Evolutionary conservation across 768 basidiomycete species (phyloP).

Genomic region (Multifurca ochricompacta): DNA sequence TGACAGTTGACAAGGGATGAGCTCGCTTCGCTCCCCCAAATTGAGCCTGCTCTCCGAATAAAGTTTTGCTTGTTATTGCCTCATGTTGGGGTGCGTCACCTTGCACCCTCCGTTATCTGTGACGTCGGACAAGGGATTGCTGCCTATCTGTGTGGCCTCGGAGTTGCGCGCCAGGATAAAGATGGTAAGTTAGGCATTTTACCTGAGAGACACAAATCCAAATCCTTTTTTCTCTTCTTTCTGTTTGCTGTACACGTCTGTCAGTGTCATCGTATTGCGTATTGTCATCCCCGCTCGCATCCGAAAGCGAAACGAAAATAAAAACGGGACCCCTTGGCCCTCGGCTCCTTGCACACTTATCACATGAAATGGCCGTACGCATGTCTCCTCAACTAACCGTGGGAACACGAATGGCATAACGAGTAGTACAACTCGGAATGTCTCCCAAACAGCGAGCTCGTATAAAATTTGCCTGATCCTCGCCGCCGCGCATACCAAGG

Average conservation of each 20-base stretch:
- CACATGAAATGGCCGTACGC: constrained; percentile 11
- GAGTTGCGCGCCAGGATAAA: constrained; percentile 1
- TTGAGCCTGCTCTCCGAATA: neutral
- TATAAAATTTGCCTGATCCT: constrained; percentile 1
- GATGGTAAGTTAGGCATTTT: neutral
- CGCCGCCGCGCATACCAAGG: neutral
- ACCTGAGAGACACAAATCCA: neutral
- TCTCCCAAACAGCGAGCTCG: neutral
- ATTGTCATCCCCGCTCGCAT: neutral
- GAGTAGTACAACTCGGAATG: neutral
- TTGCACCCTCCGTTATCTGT: neutral
- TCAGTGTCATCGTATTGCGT: too few relatives aligned
- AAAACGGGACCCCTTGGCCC: neutral
- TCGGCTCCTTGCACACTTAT: neutral
- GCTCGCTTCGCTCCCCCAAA: neutral
- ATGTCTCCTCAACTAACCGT: neutral
- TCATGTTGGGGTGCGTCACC: constrained; percentile 13
- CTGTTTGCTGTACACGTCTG: too few relatives aligned
- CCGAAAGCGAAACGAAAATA: neutral
- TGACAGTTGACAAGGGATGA: neutral
- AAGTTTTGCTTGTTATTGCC: constrained; percentile 8
- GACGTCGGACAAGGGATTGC: neutral
- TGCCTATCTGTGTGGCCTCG: neutral
- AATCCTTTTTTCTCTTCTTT: too few relatives aligned
- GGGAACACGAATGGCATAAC: neutral